phyloP scores from a whole-genome alignment of 495 filamentous ascomycete species.

The Antarctomyces pellizariae region DNA sequence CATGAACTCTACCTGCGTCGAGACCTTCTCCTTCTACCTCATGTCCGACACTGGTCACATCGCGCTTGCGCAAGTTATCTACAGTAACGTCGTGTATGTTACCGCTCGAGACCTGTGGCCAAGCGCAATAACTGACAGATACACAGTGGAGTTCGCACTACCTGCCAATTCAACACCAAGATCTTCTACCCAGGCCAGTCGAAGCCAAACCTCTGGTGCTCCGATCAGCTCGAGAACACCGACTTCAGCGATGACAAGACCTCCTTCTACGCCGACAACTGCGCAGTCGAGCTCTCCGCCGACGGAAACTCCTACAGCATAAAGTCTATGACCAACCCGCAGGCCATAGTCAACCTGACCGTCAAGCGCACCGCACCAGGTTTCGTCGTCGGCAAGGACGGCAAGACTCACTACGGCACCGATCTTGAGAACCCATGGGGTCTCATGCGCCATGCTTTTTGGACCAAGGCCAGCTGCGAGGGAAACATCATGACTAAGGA shows the following conservation, averaged over 20 bases:
- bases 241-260: slow-evolving; percentile 67
- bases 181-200: slow-evolving; percentile 52
- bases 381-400: slow-evolving; percentile 69
- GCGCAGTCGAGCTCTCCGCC: slow-evolving; percentile 60
- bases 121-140: slow-evolving; percentile 13
- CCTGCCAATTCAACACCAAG: slow-evolving; percentile 78
- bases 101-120: slow-evolving; percentile 1
- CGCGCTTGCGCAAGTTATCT: slow-evolving; percentile 75
- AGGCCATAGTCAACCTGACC: slow-evolving; percentile 61
- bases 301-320: slow-evolving; percentile 62
- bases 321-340: slow-evolving; percentile 59
- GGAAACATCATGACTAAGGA: slow-evolving; percentile 68
- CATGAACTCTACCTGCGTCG: slow-evolving; percentile 67
- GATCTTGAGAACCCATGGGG: slow-evolving; percentile 77
- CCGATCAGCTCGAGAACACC: slow-evolving; percentile 47
- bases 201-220: slow-evolving; percentile 53
- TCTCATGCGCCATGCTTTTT: slow-evolving; percentile 73
- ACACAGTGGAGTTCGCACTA: slow-evolving; percentile 64
- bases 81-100: slow-evolving; percentile 88
- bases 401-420: slow-evolving; percentile 64
- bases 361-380: slow-evolving; percentile 54
- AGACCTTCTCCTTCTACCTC: slow-evolving; percentile 93
- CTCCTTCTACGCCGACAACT: slow-evolving; percentile 62
- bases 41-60: slow-evolving; percentile 54
- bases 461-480: slow-evolving; percentile 64